A percentile compares a stretch with the other conserved stretches of the same genome.
Evolutionary conservation across 202 grass and related monocot genomes (phyloP).

Genomic region (Alloteropsis angusta): DNA sequence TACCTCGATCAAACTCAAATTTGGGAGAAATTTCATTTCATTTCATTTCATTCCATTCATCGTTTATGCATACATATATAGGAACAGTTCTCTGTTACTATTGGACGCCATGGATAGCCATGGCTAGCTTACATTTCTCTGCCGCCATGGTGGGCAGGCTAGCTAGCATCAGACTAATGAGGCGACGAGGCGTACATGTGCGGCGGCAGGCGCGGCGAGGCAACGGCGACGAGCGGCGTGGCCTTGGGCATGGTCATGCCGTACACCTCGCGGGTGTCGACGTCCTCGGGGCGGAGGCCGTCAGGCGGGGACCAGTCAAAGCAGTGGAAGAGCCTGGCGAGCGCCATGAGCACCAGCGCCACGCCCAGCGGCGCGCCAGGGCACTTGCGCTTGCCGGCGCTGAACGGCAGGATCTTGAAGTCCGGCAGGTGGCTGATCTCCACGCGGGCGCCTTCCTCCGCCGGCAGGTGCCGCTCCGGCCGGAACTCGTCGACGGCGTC

Average conservation of each 20-base stretch:
- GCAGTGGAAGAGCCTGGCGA: conserved; percentile 89
- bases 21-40: background rate
- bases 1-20: background rate
- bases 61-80: background rate
- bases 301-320: conserved; percentile 78
- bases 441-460: conserved; percentile 29
- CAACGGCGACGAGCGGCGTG: conserved; percentile 50
- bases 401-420: conserved; percentile 83
- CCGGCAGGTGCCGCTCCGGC: conserved; percentile 62
- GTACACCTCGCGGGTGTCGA: conserved; percentile 71
- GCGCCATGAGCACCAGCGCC: conserved; percentile 72
- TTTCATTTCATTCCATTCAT: background rate
- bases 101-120: background rate
- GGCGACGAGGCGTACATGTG: conserved; percentile 44
- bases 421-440: conserved; percentile 87
- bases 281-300: conserved; percentile 51
- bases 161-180: background rate
- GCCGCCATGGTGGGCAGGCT: background rate
- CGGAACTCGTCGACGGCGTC: conserved; percentile 49
- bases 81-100: background rate
- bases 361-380: conserved; percentile 74
- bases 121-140: background rate
- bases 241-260: conserved; percentile 96
- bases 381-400: conserved; percentile 86
- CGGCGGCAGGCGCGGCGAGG: conserved; percentile 53